A percentile compares a stretch with the other conserved stretches of the same genome.
These are phyloP conservation scores for Rhodotorula sp. DNA, from an alignment of 1,284 basidiomycete species.

Conservation along the genomic window DNA sequence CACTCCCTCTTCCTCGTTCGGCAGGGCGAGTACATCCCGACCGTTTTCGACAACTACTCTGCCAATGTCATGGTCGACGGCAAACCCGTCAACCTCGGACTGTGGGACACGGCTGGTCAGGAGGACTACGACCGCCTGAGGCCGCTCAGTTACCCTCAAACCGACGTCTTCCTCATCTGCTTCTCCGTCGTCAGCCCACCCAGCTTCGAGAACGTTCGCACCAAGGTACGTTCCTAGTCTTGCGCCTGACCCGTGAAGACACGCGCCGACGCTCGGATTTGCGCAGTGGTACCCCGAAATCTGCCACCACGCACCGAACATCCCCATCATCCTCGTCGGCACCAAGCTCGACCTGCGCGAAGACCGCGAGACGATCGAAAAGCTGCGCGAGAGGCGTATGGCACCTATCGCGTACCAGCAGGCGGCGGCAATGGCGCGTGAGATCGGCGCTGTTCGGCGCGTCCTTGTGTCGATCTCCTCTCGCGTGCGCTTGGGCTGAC, in stretches of 20 bases:
- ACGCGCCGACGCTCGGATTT: neutral
- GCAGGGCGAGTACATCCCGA: slow-evolving; percentile 94
- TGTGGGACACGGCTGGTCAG: slow-evolving; percentile 99
- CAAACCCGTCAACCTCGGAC: slow-evolving; percentile 93
- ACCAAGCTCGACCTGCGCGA: slow-evolving; percentile 98
- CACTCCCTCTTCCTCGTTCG: neutral
- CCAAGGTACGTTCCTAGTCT: slow-evolving; percentile 64
- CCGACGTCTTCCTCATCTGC: slow-evolving; percentile 98
- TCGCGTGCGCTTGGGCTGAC: neutral
- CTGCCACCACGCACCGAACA: slow-evolving; percentile 91
- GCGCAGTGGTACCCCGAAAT: slow-evolving; percentile 92
- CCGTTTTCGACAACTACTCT: slow-evolving; percentile 85
- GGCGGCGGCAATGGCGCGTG: slow-evolving; percentile 85
- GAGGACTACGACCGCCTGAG: slow-evolving; percentile 98
- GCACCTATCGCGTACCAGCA: slow-evolving; percentile 88
- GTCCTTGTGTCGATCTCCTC: slow-evolving; percentile 10
- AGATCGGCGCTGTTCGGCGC: slow-evolving; percentile 77
- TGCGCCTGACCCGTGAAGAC: neutral
- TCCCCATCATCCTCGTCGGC: slow-evolving; percentile 88
- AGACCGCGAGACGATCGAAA: slow-evolving; percentile 85
- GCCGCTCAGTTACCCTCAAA: slow-evolving; percentile 97
- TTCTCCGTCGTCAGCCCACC: slow-evolving; percentile 97
- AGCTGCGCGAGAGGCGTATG: slow-evolving; percentile 91
- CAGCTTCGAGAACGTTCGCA: slow-evolving; percentile 96
- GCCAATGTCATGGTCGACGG: slow-evolving; percentile 93